Conservation (phyloP, 108 stramenopile genomes). For the Discostella pseudostelligera region DNA sequence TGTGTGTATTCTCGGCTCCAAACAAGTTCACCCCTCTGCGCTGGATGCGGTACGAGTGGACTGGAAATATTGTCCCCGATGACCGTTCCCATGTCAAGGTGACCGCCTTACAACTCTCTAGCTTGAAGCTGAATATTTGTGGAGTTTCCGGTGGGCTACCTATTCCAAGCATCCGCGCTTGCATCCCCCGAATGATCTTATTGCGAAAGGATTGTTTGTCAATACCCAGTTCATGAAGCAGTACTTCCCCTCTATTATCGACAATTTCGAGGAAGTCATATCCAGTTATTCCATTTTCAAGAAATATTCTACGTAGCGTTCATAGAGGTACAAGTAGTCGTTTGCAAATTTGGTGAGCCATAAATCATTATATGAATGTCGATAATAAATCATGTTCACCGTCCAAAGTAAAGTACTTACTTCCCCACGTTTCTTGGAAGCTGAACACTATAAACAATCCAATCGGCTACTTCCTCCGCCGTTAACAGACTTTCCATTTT, state of each 20-base stretch:
- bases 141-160: constrained; percentile 35
- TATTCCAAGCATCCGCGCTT: constrained; percentile 54
- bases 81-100: constrained; percentile 37
- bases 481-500: constrained; percentile 57
- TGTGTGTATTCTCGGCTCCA: constrained; percentile 1
- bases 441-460: constrained; percentile 63
- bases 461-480: constrained; percentile 59
- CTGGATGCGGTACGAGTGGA: constrained; percentile 63
- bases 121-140: constrained; percentile 12
- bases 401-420: constrained; percentile 4
- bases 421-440: constrained; percentile 54
- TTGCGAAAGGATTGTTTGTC: constrained; percentile 32
- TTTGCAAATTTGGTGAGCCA: constrained; percentile 1
- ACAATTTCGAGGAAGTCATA: constrained; percentile 70
- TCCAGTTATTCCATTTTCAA: constrained; percentile 55
- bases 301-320: constrained; percentile 28
- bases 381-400: no score
- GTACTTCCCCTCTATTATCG: constrained; percentile 44
- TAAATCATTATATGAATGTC: no score
- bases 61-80: constrained; percentile 45
- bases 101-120: constrained; percentile 38
- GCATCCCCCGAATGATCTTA: constrained; percentile 48
- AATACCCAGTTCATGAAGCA: constrained; percentile 56
- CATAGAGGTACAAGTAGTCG: neutral
- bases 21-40: constrained; percentile 37